Base-by-base conservation (phyloP, 1,139 yeast genomes). In the Suhomyces panamericanus region DNA sequence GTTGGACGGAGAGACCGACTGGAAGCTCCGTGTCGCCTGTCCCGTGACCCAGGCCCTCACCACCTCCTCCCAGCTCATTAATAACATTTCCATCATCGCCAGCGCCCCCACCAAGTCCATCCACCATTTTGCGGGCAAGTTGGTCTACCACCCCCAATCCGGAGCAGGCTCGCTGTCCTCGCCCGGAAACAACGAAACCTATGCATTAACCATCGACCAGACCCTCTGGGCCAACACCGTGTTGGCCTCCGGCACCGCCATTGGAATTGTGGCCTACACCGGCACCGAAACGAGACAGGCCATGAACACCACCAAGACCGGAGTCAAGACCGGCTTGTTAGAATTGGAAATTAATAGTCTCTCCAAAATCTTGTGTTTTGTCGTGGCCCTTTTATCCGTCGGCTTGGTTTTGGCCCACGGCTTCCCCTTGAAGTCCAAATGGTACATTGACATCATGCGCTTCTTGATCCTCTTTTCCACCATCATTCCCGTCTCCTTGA, bases 201-300 rank as follows among this genome's bases (percentile, higher is more conserved):
- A 78, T 30, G 91, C 96, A 3, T 70, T 95, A 28, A 75, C 86
- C 2, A 81, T 93, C 3, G 99, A 95, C 63, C 93, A 93, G 60
- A 89, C 99, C 0, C 67, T 95, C 59, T 95, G 99, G 99, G 98
- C 98, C 10, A 95, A 95, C 61, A 93, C 99, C 0, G 97, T 95
- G 0, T 70, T 95, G 29, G 99, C 99, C 0, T 87, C 96, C 0
- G 98, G 98, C 8, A 78, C 89, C 3, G 95, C 95, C 12, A 71
- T 90, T 32, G 99, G 96, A 1, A 82, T 93, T 57, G 82, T 95
- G 16, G 72, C 89, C 2, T 95, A 91, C 62, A 93, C 99, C 0
- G 99, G 99, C 15, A 66, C 70, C 30, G 98, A 93, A 58, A 95
- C 99, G 0, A 81, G 99, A 51, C 98, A 91, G 66, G 88, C 95